Base-by-base conservation (phyloP, 2,329 filamentous ascomycete species). In the Fusarium sp. region DNA sequence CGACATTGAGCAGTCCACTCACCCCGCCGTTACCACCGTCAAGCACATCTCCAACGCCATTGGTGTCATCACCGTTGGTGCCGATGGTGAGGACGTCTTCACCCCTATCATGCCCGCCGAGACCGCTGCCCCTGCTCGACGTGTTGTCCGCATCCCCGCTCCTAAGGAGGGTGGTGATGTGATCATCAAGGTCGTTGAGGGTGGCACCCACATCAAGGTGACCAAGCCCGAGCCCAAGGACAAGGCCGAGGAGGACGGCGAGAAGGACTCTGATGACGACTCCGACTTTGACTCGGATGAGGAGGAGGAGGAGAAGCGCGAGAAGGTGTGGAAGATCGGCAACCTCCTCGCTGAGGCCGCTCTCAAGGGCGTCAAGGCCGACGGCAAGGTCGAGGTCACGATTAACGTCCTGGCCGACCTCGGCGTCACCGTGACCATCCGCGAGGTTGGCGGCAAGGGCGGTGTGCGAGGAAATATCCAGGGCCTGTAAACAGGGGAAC, bases 1-100 rank as follows among this genome's bases (percentile, higher is more conserved):
- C 76, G 96, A 98, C 81, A 97, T 99, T 78, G 94, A 97, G 82
- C 95, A 98, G 88, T 97, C 94, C 73, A 97, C 95, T 57, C 96
- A 99, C 87, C 93, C 97, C 62, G 94, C 95, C 81, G 95, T 99
- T 74, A 98, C 96, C 36, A 96, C 95, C 18, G 95, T 97, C 62
- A 95, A 95, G 79, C 97, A 99, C 86, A 92, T 97, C 73, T 88
- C 91, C 78, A 93, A 95, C 81, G 94, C 96, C 72, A 94, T 99
- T 73, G 97, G 97, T 82, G 93, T 98, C 63, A 89, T 97, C 73
- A 90, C 92, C 77, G 85, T 90, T 67, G 88, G 84, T 76, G 80
- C 84, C 45, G 87, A 91, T 58, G 88, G 88, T 58, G 88, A 90
- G 68, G 91, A 94, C 74, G 86, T 91, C 69, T 98, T 98, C 86